A percentile compares a stretch with the other conserved stretches of the same genome.
Conservation (phyloP, 2,329 filamentous ascomycete species). For the Sporothrix variecibatus region DNA sequence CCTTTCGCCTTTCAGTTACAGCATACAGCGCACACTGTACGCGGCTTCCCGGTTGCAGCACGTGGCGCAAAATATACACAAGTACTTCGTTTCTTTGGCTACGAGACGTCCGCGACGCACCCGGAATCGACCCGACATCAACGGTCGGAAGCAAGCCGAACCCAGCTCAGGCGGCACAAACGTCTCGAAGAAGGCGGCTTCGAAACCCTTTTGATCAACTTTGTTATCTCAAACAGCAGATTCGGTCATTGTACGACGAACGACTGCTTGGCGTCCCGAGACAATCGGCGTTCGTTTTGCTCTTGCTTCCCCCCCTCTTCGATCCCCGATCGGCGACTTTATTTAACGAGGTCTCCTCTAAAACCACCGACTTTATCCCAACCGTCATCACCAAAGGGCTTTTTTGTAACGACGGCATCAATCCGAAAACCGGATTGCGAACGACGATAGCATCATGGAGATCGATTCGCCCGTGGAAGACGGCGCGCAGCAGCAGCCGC, state of each 20-base stretch:
- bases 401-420: background rate
- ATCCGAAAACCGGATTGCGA: background rate
- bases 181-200: background rate
- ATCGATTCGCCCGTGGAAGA: constrained; percentile 33
- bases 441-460: constrained; percentile 11
- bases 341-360: background rate
- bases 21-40: background rate
- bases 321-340: background rate
- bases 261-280: background rate
- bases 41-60: background rate
- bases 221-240: background rate
- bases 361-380: background rate
- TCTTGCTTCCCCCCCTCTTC: background rate
- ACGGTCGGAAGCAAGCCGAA: background rate
- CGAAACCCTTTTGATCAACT: background rate
- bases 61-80: background rate
- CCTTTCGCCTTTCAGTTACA: background rate
- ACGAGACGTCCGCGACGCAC: constrained; percentile 1
- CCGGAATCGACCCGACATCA: background rate
- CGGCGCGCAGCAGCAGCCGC: constrained; percentile 44
- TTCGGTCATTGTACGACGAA: background rate
- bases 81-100: background rate
- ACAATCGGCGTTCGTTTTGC: constrained; percentile 1
- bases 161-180: background rate
- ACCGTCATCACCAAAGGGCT: background rate